phyloP scores from a whole-genome alignment of 1,139 yeast species.

The Yamadazyma songkhlaensis region DNA sequence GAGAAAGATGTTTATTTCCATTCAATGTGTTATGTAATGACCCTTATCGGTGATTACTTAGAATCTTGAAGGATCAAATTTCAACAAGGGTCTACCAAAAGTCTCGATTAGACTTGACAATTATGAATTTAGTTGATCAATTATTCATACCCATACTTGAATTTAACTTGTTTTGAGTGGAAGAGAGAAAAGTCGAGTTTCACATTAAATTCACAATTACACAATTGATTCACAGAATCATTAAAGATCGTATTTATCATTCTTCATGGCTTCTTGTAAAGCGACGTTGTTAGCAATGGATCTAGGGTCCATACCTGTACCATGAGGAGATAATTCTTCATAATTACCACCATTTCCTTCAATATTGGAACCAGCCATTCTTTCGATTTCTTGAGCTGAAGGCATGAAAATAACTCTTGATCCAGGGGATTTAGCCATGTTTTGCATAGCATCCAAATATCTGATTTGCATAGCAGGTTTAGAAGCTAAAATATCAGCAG shows the following conservation, averaged over 20 bases:
- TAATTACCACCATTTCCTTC: slow-evolving; percentile 13
- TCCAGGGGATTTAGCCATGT: slow-evolving; percentile 61
- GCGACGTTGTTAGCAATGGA: slow-evolving; percentile 24
- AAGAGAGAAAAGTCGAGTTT: too few species aligned
- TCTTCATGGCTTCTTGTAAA: slow-evolving; percentile 27
- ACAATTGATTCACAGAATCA: neutral
- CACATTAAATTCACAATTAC: too few species aligned
- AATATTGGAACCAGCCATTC: slow-evolving; percentile 26
- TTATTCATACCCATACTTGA: too few species aligned
- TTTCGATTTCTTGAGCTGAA: slow-evolving; percentile 41
- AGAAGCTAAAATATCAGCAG: slow-evolving; percentile 73
- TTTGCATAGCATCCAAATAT: slow-evolving; percentile 77
- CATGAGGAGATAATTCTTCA: slow-evolving; percentile 12
- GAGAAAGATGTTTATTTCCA: too few species aligned
- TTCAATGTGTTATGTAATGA: too few species aligned
- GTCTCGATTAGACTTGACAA: too few species aligned
- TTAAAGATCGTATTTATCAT: neutral
- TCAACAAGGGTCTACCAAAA: too few species aligned
- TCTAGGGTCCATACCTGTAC: slow-evolving; percentile 12
- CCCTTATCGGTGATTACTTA: too few species aligned
- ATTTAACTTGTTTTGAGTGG: too few species aligned
- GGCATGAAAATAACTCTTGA: slow-evolving; percentile 79
- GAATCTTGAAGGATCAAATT: too few species aligned
- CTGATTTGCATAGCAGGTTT: slow-evolving; percentile 80
- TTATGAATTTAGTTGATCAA: too few species aligned